Evolutionary conservation across 2,329 filamentous ascomycete genomes (phyloP), one percentile per base, ranked within the genome.

Genomic region (Sclerotinia sclerotiorum): DNA sequence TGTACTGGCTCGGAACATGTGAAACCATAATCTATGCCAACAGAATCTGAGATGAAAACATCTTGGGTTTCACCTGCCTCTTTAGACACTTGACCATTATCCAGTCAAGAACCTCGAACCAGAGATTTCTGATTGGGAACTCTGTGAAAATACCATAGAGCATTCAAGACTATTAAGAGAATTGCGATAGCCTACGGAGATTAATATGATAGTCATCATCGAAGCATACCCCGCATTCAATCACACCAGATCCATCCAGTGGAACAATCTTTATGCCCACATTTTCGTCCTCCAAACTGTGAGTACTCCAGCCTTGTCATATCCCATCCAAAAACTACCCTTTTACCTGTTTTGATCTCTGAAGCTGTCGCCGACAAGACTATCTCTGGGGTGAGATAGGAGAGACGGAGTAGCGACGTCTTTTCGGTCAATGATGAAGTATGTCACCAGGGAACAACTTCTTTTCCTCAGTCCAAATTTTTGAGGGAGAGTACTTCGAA

Each of bases 241-340:
- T 69, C 21, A n/a, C 70, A 17, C 65, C 70, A 19, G 70, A 69
- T 13, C 80, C 79, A 11, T 85, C 76, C 21, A 85, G 69, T 15
- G 82, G 80, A 0, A 84, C 78, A 67, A 87, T 83, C 67, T 80
- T 80, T 80, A 71, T 86, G 84, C 44, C 82, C 76, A 63, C 82
- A 83, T 11, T 82, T 81, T 46, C 82, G 81, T 2, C 85, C 80
- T 55, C 82, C 81, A 71, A 87, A 83, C 69, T 84, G 83, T 1
- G 85, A 83, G 71, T 83, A 81, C 68, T 87, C 84, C 3, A 87
- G 77, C 72, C 87, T 87, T 27, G 81, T 82, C 69, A 87, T 74
- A 32, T 84, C 82, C 85, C 85, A 87, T 35, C 81, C 81, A 51
- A 88, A 79, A 13, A 82, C 82, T 32, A 86, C 81, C 44, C 84